These are phyloP conservation scores for Picochlorum sp. DNA, from an alignment of 139 green algal genomes.

Conservation along the genomic window DNA sequence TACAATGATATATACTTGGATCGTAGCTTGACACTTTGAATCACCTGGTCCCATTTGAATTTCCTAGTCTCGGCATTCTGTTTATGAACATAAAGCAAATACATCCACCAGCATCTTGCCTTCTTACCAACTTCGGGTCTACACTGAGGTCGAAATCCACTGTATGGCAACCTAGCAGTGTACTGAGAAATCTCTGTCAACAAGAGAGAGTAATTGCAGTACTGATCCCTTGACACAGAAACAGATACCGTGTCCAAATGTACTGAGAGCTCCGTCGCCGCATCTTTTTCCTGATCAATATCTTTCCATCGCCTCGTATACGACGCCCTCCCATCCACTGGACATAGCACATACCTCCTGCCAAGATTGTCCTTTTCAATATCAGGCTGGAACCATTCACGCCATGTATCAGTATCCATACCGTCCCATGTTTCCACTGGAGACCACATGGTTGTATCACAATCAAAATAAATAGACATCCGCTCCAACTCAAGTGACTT, in stretches of 20 bases:
- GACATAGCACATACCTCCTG: slow-evolving; percentile 51
- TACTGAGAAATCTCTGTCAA: slow-evolving; percentile 57
- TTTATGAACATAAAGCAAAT: slow-evolving; percentile 48
- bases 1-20: slow-evolving; percentile 65
- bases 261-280: slow-evolving; percentile 29
- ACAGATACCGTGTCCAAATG: slow-evolving; percentile 41
- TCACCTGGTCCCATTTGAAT: slow-evolving; percentile 39
- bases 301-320: slow-evolving; percentile 46
- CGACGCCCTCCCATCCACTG: slow-evolving; percentile 47
- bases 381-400: slow-evolving; percentile 57
- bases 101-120: slow-evolving; percentile 70
- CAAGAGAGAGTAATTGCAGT: slow-evolving; percentile 58
- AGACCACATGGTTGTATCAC: slow-evolving; percentile 37
- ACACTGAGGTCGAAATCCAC: slow-evolving; percentile 41
- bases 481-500: slow-evolving; percentile 65
- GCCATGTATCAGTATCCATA: slow-evolving; percentile 52
- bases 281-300: slow-evolving; percentile 27
- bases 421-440: slow-evolving; percentile 37
- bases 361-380: slow-evolving; percentile 15
- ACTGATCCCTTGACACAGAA: slow-evolving; percentile 44
- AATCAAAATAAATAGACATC: slow-evolving; percentile 77
- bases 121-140: slow-evolving; percentile 25
- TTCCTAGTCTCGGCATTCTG: slow-evolving; percentile 17
- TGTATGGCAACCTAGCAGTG: slow-evolving; percentile 39
- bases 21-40: slow-evolving; percentile 33